These are phyloP conservation scores for Arxiozyma telluris DNA, from an alignment of 1,139 yeast species.

Conservation along the genomic window DNA sequence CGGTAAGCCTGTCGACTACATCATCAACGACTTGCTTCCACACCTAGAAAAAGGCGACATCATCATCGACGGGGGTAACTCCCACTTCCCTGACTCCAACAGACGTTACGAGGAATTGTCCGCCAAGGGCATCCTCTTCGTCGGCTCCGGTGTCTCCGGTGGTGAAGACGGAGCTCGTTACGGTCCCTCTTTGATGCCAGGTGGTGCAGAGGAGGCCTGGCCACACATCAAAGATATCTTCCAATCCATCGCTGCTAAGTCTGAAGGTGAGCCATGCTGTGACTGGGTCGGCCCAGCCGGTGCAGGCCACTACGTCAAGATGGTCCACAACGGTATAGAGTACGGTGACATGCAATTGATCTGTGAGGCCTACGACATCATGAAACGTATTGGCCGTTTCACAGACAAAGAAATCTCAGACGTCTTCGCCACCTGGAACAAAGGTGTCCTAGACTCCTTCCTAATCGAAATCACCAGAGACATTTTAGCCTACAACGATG, in stretches of 20 bases:
- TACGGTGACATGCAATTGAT: slow-evolving; percentile 99
- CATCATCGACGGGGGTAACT: slow-evolving; percentile 99
- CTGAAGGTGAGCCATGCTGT: slow-evolving; percentile 99
- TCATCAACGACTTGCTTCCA: slow-evolving; percentile 82
- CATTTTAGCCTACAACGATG: slow-evolving; percentile 78
- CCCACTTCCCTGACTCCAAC: slow-evolving; percentile 97
- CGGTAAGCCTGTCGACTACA: slow-evolving; percentile 88
- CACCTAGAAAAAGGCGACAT: slow-evolving; percentile 93
- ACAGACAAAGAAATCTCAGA: slow-evolving; percentile 88
- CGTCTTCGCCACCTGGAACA: slow-evolving; percentile 90
- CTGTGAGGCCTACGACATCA: slow-evolving; percentile 92
- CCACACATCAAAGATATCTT: slow-evolving; percentile 94
- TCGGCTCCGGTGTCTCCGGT: slow-evolving; percentile 99
- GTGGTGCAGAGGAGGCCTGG: slow-evolving; percentile 98
- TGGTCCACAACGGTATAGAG: slow-evolving; percentile 99
- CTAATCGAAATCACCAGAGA: slow-evolving; percentile 95
- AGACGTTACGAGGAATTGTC: slow-evolving; percentile 90
- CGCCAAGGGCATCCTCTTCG: slow-evolving; percentile 80
- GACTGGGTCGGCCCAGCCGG: slow-evolving; percentile 99
- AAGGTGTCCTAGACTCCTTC: slow-evolving; percentile 96
- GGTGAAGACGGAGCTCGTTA: slow-evolving; percentile 99
- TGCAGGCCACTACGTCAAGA: slow-evolving; percentile 97
- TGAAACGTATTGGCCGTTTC: slow-evolving; percentile 92
- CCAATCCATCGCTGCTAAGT: slow-evolving; percentile 92
- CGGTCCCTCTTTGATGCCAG: slow-evolving; percentile 99